Evolutionary conservation across 2,329 filamentous ascomycete species (phyloP), one percentile per base, ranked within the genome.

Genomic region (Venturia aucupariae): DNA sequence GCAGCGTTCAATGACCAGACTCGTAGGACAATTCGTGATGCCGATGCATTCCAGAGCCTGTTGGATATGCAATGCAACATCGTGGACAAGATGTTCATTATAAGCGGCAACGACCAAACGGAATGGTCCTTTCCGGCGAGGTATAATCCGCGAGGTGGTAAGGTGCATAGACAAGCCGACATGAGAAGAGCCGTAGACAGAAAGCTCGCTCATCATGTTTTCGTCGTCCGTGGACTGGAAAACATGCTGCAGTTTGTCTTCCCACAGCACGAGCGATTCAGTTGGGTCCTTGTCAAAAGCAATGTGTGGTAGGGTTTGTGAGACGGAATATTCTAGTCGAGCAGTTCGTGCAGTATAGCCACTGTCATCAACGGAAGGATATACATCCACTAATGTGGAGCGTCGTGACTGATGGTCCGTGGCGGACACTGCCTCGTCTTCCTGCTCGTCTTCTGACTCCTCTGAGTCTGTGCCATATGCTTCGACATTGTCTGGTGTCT

Each of bases 391-490:
- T 7, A 62, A n/a, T 41, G 59, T 62, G n/a, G 32, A 51, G 39
- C 44, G 42, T 38, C 44, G 60, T 46, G 46, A 38, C 32, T 42
- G 35, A 46, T 41, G 48, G 4, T 30, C 24, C 48, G 48, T 32
- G 5, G 15, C 24, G 11, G 51, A 5, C 15, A n/a, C 30, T 57
- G 51, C 5, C 30, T 66, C 62, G 69, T 44, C 68, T 32, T 70
- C 67, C 39, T 70, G 71, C 54, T 72, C 74, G 51, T 69, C 70
- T 39, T 75, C 71, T 44, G 71, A 70, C 64, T 74, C 72, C 62
- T 48, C 60, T 3, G 13, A 22, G 60, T 69, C 70, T 38, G 48
- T 57, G 61, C 73, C 70, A 63, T 68, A 69, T 27, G 71, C 73
- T 24, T 57, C 51, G 30, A 71, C 68, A 57, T 75, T 72, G 63